Evolutionary conservation across 192 early-diverging fungal genomes (phyloP).

Genomic region (Backusella parvicylindrica): DNA sequence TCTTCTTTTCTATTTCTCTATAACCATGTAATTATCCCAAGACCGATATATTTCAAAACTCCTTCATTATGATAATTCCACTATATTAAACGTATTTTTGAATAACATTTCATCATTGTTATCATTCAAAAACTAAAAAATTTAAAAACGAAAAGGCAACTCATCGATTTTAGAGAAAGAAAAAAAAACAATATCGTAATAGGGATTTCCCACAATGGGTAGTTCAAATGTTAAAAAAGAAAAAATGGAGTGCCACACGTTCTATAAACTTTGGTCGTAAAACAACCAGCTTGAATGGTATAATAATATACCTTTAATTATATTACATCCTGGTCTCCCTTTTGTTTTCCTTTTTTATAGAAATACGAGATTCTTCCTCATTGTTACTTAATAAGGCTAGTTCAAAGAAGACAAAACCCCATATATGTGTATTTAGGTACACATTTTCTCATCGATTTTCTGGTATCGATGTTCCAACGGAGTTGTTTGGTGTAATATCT

Average conservation of each 20-base stretch:
- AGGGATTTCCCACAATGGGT: background rate
- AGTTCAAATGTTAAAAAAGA: too few relatives aligned
- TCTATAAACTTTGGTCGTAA: background rate
- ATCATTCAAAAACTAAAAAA: background rate
- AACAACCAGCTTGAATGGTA: background rate
- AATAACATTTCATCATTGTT: background rate
- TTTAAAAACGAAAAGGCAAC: background rate
- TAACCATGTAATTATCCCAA: background rate
- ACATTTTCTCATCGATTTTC: background rate
- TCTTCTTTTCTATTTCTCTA: background rate
- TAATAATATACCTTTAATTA: background rate
- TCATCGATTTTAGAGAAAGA: background rate
- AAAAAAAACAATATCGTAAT: background rate
- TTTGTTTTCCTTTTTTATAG: background rate
- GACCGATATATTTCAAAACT: background rate
- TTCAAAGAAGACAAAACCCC: background rate
- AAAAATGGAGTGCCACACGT: background rate
- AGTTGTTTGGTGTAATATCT: background rate
- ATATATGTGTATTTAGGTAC: background rate
- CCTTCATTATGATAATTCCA: background rate
- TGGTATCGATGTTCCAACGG: background rate
- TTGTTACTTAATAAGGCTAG: background rate
- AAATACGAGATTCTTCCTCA: background rate
- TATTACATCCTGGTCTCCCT: background rate
- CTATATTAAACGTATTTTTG: background rate